Conservation (phyloP, 805 yeast species). For the Tetrapisispora phaffii region DNA sequence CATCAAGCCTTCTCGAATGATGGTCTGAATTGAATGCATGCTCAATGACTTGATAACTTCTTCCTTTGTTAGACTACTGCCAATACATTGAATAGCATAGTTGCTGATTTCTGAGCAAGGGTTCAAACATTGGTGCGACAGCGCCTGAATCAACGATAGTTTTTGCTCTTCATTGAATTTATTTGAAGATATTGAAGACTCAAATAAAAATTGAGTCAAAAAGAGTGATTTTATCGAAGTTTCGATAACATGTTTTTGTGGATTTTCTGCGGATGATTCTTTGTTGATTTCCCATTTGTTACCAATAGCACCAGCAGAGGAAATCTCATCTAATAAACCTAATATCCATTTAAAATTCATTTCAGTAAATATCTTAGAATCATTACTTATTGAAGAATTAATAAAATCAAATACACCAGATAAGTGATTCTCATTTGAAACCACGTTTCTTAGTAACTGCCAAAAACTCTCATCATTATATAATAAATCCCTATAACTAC, state of each 20-base stretch:
- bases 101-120: conserved; percentile 72
- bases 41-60: conserved; percentile 17
- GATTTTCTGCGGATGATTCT: conserved; percentile 36
- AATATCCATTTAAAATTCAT: conserved; percentile 54
- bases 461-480: conserved; percentile 46
- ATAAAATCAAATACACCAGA: conserved; percentile 39
- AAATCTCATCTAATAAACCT: conserved; percentile 67
- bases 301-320: conserved; percentile 73
- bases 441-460: conserved; percentile 42
- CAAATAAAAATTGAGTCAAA: conserved; percentile 45
- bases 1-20: conserved; percentile 66
- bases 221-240: conserved; percentile 52
- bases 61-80: conserved; percentile 25
- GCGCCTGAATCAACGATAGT: conserved; percentile 62
- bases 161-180: conserved; percentile 27
- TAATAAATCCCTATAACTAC: conserved; percentile 28
- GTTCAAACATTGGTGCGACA: conserved; percentile 82
- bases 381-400: conserved; percentile 31
- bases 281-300: conserved; percentile 63
- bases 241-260: conserved; percentile 45
- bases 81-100: conserved; percentile 54
- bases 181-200: conserved; percentile 20
- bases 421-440: conserved; percentile 34
- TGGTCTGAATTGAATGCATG: conserved; percentile 39
- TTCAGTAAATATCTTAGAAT: conserved; percentile 31